These are phyloP conservation scores for Parietichytrium sp. DNA, from an alignment of 108 stramenopile species.

Conservation along the genomic window DNA sequence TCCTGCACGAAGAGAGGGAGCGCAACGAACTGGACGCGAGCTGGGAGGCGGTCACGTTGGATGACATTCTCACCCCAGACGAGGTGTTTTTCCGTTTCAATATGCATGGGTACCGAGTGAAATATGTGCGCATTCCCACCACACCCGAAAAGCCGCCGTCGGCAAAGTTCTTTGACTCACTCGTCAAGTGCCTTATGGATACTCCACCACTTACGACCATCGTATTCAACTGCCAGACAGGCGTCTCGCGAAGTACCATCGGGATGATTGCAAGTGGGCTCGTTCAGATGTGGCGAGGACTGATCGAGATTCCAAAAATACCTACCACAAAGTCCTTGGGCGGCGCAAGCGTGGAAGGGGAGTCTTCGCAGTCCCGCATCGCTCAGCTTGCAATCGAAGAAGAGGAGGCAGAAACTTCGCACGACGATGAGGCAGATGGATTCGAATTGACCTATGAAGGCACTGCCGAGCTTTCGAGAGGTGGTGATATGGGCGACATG, in stretches of 20 bases:
- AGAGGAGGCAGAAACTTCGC: no score
- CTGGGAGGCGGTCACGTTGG: slow-evolving; percentile 11
- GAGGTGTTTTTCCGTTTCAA: background rate
- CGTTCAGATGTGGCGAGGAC: slow-evolving; percentile 35
- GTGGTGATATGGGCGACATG: no score
- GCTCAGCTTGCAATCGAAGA: no score
- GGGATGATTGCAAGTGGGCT: slow-evolving; percentile 21
- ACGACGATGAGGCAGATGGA: no score
- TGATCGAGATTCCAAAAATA: background rate
- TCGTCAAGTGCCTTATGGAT: background rate
- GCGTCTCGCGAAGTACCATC: slow-evolving; percentile 2
- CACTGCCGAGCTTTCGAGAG: no score
- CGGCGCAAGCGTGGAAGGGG: no score
- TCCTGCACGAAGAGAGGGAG: slow-evolving; percentile 19
- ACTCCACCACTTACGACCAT: background rate
- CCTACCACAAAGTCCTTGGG: no score
- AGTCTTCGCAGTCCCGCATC: no score
- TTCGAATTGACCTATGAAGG: no score
- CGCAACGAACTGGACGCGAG: slow-evolving; percentile 21
- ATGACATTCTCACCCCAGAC: slow-evolving; percentile 18
- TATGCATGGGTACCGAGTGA: slow-evolving; percentile 35
- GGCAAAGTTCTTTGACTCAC: slow-evolving; percentile 8
- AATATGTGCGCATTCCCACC: background rate
- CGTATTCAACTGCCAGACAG: slow-evolving; percentile 9
- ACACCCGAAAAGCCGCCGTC: slow-evolving; percentile 15